Evolutionary conservation across 495 filamentous ascomycete species (phyloP), one percentile per base, ranked within the genome.

Genomic region (Ramalina peruviana): DNA sequence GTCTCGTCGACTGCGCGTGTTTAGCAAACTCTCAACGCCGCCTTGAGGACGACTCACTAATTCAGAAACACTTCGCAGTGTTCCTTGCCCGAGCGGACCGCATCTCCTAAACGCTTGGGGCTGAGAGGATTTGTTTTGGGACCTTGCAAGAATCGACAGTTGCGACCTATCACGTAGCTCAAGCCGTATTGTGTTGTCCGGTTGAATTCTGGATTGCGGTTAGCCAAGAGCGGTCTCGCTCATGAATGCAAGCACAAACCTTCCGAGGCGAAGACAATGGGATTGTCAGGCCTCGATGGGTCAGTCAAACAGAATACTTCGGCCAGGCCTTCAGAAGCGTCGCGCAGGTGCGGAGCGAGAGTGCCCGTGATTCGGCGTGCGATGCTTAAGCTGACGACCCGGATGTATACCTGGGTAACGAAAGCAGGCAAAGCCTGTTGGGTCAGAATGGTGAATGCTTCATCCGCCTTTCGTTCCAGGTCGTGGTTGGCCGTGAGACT

Each of bases 291-390:
- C 52, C 82, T 67, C 16, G 79, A 80, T 3, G 84, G 82, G 64
- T 90, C 85, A 3, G 82, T 84, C 53, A 88, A 64, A 59, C 83
- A 88, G 55, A 87, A 88, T 0, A 83, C 81, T 56, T 88, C 83
- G 0, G 81, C 82, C 37, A 88, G 55, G 4, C 84, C 83, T 58
- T 88, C 83, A 2, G 80, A 81, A 12, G 80, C 71, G 60, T 72
- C 75, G 46, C 67, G 70, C 41, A 79, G 71, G 69, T 77, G 65
- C 7, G 68, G 61, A 25, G 78, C 69, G 25, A 81, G 60, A 3
- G 74, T 76, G 19, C 75, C 74, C 4, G 75, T 74, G 46, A 84
- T 76, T 39, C 77, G 61, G 42, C 66, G 70, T 36, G 71, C 72
- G 33, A 84, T 79, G 37, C 75, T 79, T 6, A 71, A 48, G 51